Evolutionary conservation across 345 rosid species (phyloP).

Genomic region (Populus simonii): DNA sequence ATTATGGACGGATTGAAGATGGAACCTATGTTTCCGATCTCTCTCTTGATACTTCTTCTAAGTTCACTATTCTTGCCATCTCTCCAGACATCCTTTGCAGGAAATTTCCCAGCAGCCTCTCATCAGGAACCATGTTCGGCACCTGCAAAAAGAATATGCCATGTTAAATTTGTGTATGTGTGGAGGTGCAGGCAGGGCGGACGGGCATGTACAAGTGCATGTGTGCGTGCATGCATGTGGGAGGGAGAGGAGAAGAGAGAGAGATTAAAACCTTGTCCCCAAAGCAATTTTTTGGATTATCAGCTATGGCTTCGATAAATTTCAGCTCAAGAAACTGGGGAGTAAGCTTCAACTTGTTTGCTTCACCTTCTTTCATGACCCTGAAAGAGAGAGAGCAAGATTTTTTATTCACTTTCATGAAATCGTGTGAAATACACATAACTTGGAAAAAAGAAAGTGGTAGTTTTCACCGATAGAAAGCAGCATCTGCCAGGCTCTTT

Average conservation of each 20-base stretch:
- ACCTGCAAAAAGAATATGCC: conserved; percentile 37
- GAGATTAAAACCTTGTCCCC: conserved; percentile 65
- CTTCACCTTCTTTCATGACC: conserved; percentile 78
- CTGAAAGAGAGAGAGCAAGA: conserved; percentile 31
- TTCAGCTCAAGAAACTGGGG: conserved; percentile 86
- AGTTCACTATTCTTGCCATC: conserved; percentile 11
- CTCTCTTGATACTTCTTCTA: conserved; percentile 4
- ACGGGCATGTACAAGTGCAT: background rate
- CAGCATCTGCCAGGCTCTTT: conserved; percentile 81
- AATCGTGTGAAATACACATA: background rate
- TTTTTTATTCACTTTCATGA: background rate
- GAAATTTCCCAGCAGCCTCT: conserved; percentile 82
- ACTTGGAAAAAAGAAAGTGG: background rate
- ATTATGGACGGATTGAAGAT: background rate
- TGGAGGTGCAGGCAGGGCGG: background rate
- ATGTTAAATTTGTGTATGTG: background rate
- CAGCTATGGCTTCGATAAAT: conserved; percentile 81
- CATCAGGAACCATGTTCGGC: conserved; percentile 82
- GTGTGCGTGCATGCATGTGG: background rate
- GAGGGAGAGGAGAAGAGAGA: background rate
- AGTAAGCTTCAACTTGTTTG: conserved; percentile 83
- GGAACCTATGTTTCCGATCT: background rate
- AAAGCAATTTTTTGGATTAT: conserved; percentile 81
- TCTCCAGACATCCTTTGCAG: conserved; percentile 35
- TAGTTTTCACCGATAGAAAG: conserved; percentile 61